phyloP scores from a whole-genome alignment of 352 stramenopile species.

The Phytophthora pluvialis region DNA sequence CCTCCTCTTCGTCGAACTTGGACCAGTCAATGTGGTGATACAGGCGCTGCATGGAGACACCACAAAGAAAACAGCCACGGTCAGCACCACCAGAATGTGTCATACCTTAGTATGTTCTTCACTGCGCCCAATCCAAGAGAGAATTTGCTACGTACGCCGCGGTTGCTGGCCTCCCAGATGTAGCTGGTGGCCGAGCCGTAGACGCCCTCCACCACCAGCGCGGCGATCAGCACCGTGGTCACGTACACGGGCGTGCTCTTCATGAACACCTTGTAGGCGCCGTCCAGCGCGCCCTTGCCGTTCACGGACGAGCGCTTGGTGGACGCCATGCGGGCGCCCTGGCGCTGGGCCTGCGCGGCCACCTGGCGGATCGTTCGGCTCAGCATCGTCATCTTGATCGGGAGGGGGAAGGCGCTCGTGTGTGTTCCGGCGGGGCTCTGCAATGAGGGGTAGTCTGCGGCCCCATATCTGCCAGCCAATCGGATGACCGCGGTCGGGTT shows the following conservation, averaged over 20 bases:
- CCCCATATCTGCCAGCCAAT: no score
- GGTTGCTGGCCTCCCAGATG: conserved; percentile 87
- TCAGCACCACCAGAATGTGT: conserved; percentile 48
- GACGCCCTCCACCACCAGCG: conserved; percentile 72
- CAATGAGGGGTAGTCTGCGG: not conserved
- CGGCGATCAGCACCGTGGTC: conserved; percentile 72
- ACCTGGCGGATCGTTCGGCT: conserved; percentile 61
- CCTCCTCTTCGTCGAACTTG: conserved; percentile 79
- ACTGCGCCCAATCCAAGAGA: conserved; percentile 1
- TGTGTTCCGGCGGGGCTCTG: conserved; percentile 18
- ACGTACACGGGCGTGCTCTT: conserved; percentile 87
- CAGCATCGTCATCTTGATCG: conserved; percentile 41
- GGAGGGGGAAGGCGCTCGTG: not conserved
- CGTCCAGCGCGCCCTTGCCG: conserved; percentile 69
- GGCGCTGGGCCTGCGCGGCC: conserved; percentile 44
- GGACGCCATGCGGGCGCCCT: conserved; percentile 50
- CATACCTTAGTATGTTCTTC: not conserved
- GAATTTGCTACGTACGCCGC: conserved; percentile 59
- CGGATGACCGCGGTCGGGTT: no score
- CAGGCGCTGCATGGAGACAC: conserved; percentile 52
- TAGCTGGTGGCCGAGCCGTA: conserved; percentile 76
- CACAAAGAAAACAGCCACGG: conserved; percentile 3
- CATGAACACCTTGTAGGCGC: conserved; percentile 81
- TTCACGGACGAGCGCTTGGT: conserved; percentile 84
- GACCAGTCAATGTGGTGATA: conserved; percentile 91